Evolutionary conservation across 352 stramenopile species (phyloP).

Genomic region (Phytopythium delawarense): DNA sequence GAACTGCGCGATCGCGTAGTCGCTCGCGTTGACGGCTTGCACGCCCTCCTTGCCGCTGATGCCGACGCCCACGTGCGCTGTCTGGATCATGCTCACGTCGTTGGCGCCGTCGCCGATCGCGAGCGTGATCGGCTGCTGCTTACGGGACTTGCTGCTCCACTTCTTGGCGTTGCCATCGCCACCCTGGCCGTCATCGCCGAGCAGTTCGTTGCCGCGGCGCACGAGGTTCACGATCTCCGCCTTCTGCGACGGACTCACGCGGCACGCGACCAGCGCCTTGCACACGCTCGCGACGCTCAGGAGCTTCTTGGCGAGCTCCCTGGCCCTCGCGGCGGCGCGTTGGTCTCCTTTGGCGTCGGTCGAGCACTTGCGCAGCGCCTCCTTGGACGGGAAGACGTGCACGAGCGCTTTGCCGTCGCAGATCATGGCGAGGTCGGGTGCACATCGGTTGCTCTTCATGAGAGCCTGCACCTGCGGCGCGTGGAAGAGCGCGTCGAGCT

Average conservation of each 20-base stretch:
- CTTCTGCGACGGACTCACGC: constrained; percentile 83
- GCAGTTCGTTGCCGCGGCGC: constrained; percentile 25
- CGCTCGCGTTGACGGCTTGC: constrained; percentile 95
- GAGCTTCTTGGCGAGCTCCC: constrained; percentile 38
- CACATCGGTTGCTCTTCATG: constrained; percentile 24
- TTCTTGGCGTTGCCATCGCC: not conserved
- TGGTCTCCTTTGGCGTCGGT: not conserved
- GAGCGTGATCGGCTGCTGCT: constrained; percentile 81
- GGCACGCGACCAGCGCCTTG: constrained; percentile 80
- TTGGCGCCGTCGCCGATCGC: constrained; percentile 98
- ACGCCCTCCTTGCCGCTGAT: constrained; percentile 97
- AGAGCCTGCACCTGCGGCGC: constrained; percentile 39
- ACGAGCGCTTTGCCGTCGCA: constrained; percentile 64
- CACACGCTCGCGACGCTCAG: constrained; percentile 47
- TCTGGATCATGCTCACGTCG: constrained; percentile 99
- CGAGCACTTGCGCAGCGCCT: constrained; percentile 34
- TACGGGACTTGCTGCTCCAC: constrained; percentile 3
- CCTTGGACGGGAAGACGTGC: constrained; percentile 60
- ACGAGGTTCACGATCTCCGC: constrained; percentile 73
- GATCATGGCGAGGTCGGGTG: constrained; percentile 56
- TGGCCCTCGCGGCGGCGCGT: constrained; percentile 11
- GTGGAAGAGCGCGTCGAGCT: constrained; percentile 44
- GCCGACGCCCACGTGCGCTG: constrained; percentile 95
- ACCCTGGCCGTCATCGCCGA: not conserved
- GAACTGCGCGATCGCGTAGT: constrained; percentile 95